These are phyloP conservation scores for Pseudogymnoascus sp. DNA, from an alignment of 2,329 filamentous ascomycete genomes.

Conservation along the genomic window DNA sequence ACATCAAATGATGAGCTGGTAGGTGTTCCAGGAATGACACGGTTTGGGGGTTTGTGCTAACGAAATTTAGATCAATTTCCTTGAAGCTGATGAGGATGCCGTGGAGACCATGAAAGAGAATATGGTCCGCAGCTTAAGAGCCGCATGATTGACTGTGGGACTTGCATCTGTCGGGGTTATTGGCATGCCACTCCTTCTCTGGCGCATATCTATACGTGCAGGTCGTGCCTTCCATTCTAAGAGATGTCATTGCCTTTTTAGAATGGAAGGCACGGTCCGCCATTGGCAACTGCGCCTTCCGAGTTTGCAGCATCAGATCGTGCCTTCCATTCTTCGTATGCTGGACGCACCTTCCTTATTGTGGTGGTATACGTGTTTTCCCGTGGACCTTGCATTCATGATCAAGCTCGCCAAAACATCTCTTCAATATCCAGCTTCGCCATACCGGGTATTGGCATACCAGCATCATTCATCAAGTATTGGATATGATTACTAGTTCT, in stretches of 20 bases:
- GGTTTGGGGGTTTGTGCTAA: constrained; percentile 8
- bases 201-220: not conserved
- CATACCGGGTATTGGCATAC: constrained; percentile 4
- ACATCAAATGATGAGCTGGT: constrained; percentile 63
- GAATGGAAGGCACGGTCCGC: not conserved
- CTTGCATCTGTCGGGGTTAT: not conserved
- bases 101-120: constrained; percentile 51
- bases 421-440: not conserved
- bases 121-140: constrained; percentile 39
- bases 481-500: constrained; percentile 27
- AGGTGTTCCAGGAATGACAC: constrained; percentile 29
- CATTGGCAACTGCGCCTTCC: not conserved
- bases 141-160: constrained; percentile 19
- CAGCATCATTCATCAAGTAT: constrained; percentile 14
- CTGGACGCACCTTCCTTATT: not conserved
- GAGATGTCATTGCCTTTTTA: not conserved
- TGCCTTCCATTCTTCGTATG: too few species aligned
- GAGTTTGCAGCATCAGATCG: not conserved
- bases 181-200: not conserved
- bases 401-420: not conserved
- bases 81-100: constrained; percentile 52
- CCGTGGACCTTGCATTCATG: not conserved
- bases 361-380: not conserved
- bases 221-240: not conserved
- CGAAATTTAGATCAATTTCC: constrained; percentile 51